A percentile compares a stretch with the other conserved stretches of the same genome.
phyloP scores from a whole-genome alignment of 306 rosid species.

The Benincasa hispida region DNA sequence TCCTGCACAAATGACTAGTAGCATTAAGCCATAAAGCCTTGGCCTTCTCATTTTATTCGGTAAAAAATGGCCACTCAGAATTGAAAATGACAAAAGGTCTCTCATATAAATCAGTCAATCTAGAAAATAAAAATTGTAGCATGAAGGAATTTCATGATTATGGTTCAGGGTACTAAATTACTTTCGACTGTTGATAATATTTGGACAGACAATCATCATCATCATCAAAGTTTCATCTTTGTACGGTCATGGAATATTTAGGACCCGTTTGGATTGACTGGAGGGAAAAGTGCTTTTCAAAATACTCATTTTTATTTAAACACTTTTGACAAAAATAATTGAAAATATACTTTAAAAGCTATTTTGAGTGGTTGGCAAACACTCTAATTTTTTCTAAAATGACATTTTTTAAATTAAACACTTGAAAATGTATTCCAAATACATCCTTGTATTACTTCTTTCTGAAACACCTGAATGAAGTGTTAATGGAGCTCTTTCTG shows the following conservation, averaged over 20 bases:
- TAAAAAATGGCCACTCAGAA: not conserved
- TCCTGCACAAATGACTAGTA: not conserved
- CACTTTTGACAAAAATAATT: too few relatives aligned
- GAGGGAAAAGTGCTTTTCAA: too few relatives aligned
- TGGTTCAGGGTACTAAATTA: not conserved
- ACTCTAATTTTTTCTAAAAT: too few relatives aligned
- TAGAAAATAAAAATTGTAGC: not conserved
- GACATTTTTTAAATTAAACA: too few relatives aligned
- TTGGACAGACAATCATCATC: not conserved
- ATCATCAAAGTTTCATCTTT: not conserved
- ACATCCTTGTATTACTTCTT: too few relatives aligned
- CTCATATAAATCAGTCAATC: not conserved
- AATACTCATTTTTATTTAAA: too few relatives aligned
- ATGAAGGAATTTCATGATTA: not conserved
- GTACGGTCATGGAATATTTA: not conserved
- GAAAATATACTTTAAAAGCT: too few relatives aligned
- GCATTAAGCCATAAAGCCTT: not conserved
- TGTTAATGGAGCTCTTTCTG: constrained; percentile 5
- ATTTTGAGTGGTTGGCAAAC: too few relatives aligned
- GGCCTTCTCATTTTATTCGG: not conserved
- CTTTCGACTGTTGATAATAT: not conserved
- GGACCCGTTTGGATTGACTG: too few relatives aligned
- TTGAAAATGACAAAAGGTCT: not conserved
- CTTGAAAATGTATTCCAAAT: too few relatives aligned
- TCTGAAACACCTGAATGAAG: not conserved